phyloP scores from a whole-genome alignment of 1,139 yeast species.

The Candida neerlandica region DNA sequence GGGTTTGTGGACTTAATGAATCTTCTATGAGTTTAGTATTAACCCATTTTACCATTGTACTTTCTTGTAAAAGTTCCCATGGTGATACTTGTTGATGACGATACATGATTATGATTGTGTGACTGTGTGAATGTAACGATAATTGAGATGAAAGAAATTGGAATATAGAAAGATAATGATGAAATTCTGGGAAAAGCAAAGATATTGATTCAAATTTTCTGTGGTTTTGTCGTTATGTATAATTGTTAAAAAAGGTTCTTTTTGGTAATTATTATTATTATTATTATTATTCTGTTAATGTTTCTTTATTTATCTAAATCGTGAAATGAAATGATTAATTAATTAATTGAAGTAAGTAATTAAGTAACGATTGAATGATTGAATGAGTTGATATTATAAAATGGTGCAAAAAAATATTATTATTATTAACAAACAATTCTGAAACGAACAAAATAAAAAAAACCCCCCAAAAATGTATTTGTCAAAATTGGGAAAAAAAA shows the following conservation, averaged over 20 bases:
- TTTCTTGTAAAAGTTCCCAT: slow-evolving; percentile 49
- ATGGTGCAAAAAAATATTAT: not conserved
- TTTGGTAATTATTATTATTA: no score
- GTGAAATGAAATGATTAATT: no score
- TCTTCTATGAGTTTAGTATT: slow-evolving; percentile 32
- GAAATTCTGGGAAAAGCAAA: no score
- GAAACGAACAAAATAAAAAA: no score
- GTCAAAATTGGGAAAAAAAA: not conserved
- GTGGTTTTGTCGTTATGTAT: not conserved
- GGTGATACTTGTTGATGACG: slow-evolving; percentile 5
- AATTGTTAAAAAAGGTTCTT: no score
- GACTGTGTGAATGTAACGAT: not conserved
- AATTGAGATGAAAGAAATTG: not conserved
- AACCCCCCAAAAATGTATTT: not conserved
- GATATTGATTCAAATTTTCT: no score
- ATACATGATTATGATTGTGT: not conserved
- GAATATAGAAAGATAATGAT: not conserved
- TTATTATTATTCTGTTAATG: no score
- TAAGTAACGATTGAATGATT: no score
- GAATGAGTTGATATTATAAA: not conserved
- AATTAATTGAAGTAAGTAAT: no score
- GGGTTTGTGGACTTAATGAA: slow-evolving; percentile 11
- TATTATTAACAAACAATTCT: no score
- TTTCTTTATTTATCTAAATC: no score
- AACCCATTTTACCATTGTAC: slow-evolving; percentile 52